Evolutionary conservation across 176 grass and related monocot genomes (phyloP).

Genomic region (Carex pumila): DNA sequence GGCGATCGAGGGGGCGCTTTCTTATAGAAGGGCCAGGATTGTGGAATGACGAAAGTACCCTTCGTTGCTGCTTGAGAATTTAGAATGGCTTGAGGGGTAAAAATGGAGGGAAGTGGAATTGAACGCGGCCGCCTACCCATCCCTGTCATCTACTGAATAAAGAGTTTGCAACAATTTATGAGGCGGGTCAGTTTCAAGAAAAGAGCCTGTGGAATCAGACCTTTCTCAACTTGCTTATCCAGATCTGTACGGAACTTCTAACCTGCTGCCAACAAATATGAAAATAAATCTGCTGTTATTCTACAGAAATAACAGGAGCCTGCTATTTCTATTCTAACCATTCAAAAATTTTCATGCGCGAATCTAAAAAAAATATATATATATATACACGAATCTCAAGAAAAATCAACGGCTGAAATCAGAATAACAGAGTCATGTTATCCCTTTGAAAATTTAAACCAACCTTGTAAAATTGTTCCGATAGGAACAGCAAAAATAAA

Average conservation of each 20-base stretch:
- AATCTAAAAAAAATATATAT: too few species aligned
- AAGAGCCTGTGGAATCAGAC: neutral
- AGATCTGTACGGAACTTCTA: neutral
- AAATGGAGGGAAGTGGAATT: neutral
- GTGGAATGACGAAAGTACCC: neutral
- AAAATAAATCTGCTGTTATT: too few species aligned
- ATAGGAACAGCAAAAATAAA: too few species aligned
- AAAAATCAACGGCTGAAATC: too few species aligned
- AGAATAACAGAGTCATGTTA: too few species aligned
- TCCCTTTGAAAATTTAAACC: too few species aligned
- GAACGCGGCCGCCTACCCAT: neutral
- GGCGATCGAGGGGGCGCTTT: neutral
- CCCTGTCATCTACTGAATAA: neutral
- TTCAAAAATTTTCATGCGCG: too few species aligned
- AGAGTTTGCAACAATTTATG: neutral
- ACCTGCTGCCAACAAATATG: neutral
- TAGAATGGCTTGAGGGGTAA: neutral
- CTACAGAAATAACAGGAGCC: too few species aligned
- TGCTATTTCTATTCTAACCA: too few species aligned
- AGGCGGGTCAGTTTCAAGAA: conserved; percentile 13
- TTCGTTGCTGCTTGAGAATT: neutral
- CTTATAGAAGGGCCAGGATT: conserved; percentile 7
- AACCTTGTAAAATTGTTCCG: too few species aligned
- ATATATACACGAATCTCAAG: too few species aligned
- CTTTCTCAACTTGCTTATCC: neutral